A percentile compares a stretch with the other conserved stretches of the same genome.
These are phyloP conservation scores for Hibiscus syriacus DNA, from an alignment of 345 rosid genomes.

Conservation along the genomic window DNA sequence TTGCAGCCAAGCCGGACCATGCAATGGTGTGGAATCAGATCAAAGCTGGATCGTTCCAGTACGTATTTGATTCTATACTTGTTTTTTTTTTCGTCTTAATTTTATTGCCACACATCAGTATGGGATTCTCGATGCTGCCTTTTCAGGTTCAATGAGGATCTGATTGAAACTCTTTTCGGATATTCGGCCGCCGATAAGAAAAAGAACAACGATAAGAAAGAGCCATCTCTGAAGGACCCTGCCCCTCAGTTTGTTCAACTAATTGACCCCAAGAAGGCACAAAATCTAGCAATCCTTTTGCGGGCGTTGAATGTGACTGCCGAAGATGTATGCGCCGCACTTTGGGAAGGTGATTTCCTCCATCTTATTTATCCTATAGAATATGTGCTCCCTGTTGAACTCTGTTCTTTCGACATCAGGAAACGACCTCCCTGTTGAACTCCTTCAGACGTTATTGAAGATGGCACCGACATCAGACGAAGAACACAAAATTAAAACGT, in stretches of 20 bases:
- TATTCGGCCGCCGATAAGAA: conserved; percentile 48
- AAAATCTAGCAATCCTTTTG: conserved; percentile 81
- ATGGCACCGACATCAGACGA: conserved; percentile 95
- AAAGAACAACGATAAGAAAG: conserved; percentile 45
- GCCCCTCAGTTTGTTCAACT: conserved; percentile 57
- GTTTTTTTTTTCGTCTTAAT: background rate
- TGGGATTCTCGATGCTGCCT: background rate
- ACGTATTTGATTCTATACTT: conserved; percentile 26
- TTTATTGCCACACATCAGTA: background rate
- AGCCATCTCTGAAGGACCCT: conserved; percentile 41
- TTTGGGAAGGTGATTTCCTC: conserved; percentile 62
- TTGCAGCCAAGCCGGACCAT: conserved; percentile 78
- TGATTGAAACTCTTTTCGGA: conserved; percentile 91
- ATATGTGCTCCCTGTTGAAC: conserved; percentile 56
- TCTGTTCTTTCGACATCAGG: conserved; percentile 53
- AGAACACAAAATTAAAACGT: conserved; percentile 89
- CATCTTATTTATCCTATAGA: background rate
- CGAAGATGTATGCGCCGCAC: conserved; percentile 91
- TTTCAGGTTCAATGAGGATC: conserved; percentile 95
- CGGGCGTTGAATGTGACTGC: conserved; percentile 83
- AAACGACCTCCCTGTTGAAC: conserved; percentile 82
- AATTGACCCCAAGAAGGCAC: conserved; percentile 85
- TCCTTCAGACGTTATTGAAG: conserved; percentile 76
- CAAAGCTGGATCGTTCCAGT: conserved; percentile 97
- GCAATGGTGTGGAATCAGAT: conserved; percentile 99